Evolutionary conservation across 805 yeast species (phyloP), one percentile per base, ranked within the genome.

Genomic region (Candida xyloterini): DNA sequence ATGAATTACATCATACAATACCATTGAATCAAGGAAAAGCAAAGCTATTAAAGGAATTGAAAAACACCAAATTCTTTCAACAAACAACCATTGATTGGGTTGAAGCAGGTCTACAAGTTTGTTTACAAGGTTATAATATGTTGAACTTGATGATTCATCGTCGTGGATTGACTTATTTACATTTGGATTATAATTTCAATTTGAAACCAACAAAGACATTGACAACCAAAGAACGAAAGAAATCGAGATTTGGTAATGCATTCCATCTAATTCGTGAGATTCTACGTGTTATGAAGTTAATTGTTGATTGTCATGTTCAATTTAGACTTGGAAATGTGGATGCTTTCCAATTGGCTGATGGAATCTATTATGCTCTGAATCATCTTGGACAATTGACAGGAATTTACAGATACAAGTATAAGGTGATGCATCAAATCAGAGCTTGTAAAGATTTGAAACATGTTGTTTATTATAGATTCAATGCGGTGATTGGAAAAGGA

Each of bases 371-470:
- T 60, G 81, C 88, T 21, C 67, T 93, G 48, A 91, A 90, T 57
- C 99, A 93, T 64, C 65, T 93, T 47, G 99, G 99, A 25, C 97
- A 90, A 59, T 70, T 93, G 36, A 93, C 98, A 0, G 99, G 99
- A 43, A 85, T 93, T 42, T 93, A 93, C 65, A 76, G 99, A 39
- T 93, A 93, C 73, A 93, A 93, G 67, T 93, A 93, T 65, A 86
- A 87, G 57, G 97, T 91, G 8, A 93, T 93, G 99, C 98, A 90
- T 57, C 99, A 93, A 62, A 90, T 93, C 28, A 76, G 97, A 35
- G 90, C 95, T 2, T 89, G 97, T 60, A 93, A 93, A 59, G 99
- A 93, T 63, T 66, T 93, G 53, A 93, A 93, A 62, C 99, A 93
- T 59, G 81, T 91, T 6, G 83, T 93, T 1, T 93, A 93, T 57